Evolutionary conservation across 257 asterid species (phyloP), one percentile per base, ranked within the genome.

Genomic region (Nicotiana tomentosiformis): DNA sequence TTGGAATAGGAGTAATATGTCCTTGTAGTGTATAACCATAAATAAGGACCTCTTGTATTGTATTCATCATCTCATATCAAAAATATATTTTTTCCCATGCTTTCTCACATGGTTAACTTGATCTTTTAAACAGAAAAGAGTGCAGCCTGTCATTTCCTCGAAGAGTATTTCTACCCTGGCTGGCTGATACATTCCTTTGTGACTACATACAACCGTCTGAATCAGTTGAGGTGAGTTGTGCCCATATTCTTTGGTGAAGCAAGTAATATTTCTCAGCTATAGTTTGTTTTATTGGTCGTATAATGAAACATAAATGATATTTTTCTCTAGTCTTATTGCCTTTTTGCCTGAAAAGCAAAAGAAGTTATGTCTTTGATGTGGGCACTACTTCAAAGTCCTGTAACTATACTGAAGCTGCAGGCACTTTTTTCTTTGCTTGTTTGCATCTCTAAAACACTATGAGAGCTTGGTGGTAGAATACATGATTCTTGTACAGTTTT

Each of bases 111-210:
- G 83, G 79, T 55, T 65, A 66, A 84, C 69, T 83, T 83, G 80
- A 58, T 82, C 81, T 61, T 77, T 61, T 57, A 77, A 66, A 78
- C 93, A 96, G 98, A 30, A 92, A 93, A 88, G 84, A 62, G 37
- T 87, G 90, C 88, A 88, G 83, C 81, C 85, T 93, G 81, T 85
- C 90, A 82, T 92, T 94, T 88, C 97, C 99, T 53, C 93, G 95
- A 83, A 89, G 98, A 87, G 97, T 94, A 53, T 91, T 96, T 82
- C 86, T 94, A 69, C 99, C 98, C 20, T 96, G 99, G 98, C 88
- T 94, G 84, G 95, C 89, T 81, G 94, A 92, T 74, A 82, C 91
- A 58, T 93, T 91, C 84, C 91, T 96, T 68, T 96, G 98, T 83
- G 99, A 96, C 88, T 94, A 96, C 84, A 83, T 96, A 77, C 95